Evolutionary conservation across 169 alveolate species (phyloP).

Genomic region (Plasmodium fragile): DNA sequence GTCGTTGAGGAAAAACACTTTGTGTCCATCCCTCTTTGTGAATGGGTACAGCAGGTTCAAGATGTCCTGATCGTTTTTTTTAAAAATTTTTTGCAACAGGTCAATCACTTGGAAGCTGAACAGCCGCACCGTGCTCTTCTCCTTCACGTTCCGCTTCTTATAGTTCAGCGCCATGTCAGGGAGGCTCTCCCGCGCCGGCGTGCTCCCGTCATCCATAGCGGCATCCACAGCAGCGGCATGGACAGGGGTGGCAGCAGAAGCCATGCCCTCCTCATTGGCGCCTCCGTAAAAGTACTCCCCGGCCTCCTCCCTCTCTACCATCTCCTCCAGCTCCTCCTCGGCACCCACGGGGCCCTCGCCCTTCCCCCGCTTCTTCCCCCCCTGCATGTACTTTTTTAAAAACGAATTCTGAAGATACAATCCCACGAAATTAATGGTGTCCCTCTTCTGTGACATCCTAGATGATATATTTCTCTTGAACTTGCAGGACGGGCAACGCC

Average conservation of each 20-base stretch:
- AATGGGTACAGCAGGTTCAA: slow-evolving; percentile 84
- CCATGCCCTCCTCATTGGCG: background rate
- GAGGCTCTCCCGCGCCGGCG: slow-evolving; percentile 27
- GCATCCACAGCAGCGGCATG: background rate
- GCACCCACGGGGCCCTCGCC: slow-evolving; percentile 63
- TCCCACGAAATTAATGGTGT: slow-evolving; percentile 38
- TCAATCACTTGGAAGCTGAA: slow-evolving; percentile 89
- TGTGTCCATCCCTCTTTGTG: slow-evolving; percentile 81
- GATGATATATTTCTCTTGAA: slow-evolving; percentile 13
- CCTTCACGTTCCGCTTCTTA: slow-evolving; percentile 82
- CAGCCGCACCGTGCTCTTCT: slow-evolving; percentile 82
- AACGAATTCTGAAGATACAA: slow-evolving; percentile 10
- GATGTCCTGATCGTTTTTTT: slow-evolving; percentile 80
- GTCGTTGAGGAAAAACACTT: slow-evolving; percentile 84
- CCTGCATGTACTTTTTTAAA: slow-evolving; percentile 62
- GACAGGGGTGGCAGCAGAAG: background rate
- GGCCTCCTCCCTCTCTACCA: slow-evolving; percentile 2
- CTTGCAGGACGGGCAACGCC: slow-evolving; percentile 2
- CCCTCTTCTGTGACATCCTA: slow-evolving; percentile 27
- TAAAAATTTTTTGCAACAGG: slow-evolving; percentile 83
- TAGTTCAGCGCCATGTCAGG: slow-evolving; percentile 42
- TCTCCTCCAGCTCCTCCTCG: slow-evolving; percentile 36
- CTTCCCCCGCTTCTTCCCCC: slow-evolving; percentile 49
- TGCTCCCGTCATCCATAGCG: background rate
- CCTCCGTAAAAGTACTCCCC: no score